These are phyloP conservation scores for Poa annua DNA, from an alignment of 176 grass and related monocot genomes.

Conservation along the genomic window DNA sequence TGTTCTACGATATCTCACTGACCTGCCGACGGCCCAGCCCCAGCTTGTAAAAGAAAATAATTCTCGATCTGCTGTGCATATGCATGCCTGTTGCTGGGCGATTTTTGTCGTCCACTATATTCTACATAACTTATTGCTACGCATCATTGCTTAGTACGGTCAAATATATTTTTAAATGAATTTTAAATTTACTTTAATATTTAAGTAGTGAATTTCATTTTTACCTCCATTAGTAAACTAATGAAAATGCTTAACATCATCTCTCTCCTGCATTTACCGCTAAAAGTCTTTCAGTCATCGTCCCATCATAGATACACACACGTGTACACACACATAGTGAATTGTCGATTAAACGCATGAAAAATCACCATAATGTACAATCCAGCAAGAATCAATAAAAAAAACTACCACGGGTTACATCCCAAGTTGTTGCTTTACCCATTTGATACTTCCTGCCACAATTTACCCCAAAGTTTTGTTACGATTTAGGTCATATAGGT, in stretches of 20 bases:
- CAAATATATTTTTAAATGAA: neutral
- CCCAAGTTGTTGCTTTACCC: neutral
- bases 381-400: too few species aligned
- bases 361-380: too few species aligned
- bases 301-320: too few species aligned
- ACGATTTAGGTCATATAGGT: too few species aligned
- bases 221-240: neutral
- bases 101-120: constrained; percentile 19
- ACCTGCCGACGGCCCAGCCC: constrained; percentile 19
- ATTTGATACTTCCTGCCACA: too few species aligned
- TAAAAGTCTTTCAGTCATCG: too few species aligned
- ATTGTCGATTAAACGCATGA: too few species aligned
- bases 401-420: neutral
- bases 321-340: too few species aligned
- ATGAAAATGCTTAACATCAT: neutral
- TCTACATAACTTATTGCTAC: constrained; percentile 1
- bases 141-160: constrained; percentile 34
- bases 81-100: neutral
- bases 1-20: constrained; percentile 33
- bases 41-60: constrained; percentile 40
- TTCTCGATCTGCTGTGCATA: constrained; percentile 7
- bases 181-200: neutral
- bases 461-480: too few species aligned
- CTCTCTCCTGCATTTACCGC: too few species aligned
- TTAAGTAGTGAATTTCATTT: neutral